Percentiles rank a stretch among this genome's conserved stretches.
These are phyloP conservation scores for Pseudogymnoascus sp. DNA, from an alignment of 2,329 filamentous ascomycete species.

Conservation along the genomic window DNA sequence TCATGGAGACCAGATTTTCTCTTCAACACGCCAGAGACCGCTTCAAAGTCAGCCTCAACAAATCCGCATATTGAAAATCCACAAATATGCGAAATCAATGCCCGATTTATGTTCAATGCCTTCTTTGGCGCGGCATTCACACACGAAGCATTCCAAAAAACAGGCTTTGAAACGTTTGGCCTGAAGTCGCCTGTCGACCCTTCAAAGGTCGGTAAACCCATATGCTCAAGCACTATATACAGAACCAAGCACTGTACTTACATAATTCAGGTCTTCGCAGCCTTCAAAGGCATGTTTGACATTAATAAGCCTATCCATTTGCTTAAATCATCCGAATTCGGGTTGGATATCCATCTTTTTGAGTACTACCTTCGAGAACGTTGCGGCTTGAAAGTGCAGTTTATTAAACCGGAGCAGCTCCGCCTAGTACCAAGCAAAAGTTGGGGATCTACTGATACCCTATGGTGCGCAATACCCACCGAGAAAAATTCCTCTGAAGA, in stretches of 20 bases:
- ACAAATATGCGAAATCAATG: slow-evolving; percentile 13
- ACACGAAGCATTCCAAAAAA: slow-evolving; percentile 10
- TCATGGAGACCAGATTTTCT: slow-evolving; percentile 13
- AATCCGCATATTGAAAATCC: neutral
- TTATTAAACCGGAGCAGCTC: slow-evolving; percentile 6
- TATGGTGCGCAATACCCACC: neutral
- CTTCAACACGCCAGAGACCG: neutral
- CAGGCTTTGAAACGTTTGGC: neutral
- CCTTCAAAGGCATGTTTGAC: neutral
- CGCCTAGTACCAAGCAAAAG: slow-evolving; percentile 1
- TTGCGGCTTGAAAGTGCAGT: neutral
- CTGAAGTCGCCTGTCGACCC: slow-evolving; percentile 10
- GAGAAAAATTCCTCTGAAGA: neutral
- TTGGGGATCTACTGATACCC: neutral
- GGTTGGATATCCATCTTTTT: slow-evolving; percentile 12
- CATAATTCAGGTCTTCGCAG: neutral
- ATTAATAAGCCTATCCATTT: slow-evolving; percentile 9
- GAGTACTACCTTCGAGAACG: neutral
- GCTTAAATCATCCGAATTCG: slow-evolving; percentile 7
- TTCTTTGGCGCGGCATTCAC: slow-evolving; percentile 10
- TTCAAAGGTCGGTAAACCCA: neutral
- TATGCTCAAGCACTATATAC: neutral
- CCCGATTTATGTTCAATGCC: slow-evolving; percentile 11
- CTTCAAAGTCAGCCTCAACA: neutral
- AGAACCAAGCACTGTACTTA: neutral